Conservation (phyloP, 1,139 yeast genomes). For the Geotrichum phurueaensis region DNA sequence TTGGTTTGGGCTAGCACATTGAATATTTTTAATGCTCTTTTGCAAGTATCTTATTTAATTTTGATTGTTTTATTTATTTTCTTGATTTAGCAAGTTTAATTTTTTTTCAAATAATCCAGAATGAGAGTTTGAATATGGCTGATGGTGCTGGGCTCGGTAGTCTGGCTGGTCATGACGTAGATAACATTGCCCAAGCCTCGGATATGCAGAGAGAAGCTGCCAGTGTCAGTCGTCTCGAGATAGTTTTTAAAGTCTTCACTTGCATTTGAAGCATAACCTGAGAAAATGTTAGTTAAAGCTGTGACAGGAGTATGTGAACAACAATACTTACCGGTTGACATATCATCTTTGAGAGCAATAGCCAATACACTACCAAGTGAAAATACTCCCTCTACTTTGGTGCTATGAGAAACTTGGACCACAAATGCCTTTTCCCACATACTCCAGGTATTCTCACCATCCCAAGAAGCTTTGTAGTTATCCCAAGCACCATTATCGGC, state of each 20-base stretch:
- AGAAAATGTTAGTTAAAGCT: not conserved
- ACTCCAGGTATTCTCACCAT: conserved; percentile 18
- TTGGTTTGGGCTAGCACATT: not conserved
- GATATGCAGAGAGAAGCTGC: conserved; percentile 17
- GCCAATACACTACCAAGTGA: conserved; percentile 29
- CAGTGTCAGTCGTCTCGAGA: not conserved
- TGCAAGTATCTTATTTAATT: no score
- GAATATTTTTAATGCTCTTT: no score
- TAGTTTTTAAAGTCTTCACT: conserved; percentile 5
- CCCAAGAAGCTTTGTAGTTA: conserved; percentile 15
- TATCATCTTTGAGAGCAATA: conserved; percentile 23
- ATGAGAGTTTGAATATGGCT: not conserved
- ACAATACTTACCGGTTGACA: conserved; percentile 19
- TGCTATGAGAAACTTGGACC: conserved; percentile 19
- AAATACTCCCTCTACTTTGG: conserved; percentile 24
- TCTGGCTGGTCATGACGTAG: conserved; percentile 22
- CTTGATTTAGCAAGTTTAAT: not conserved
- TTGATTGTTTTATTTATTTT: not conserved
- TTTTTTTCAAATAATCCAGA: not conserved
- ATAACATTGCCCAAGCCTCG: conserved; percentile 26
- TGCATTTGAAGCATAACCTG: conserved; percentile 10
- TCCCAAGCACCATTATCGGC: conserved; percentile 18
- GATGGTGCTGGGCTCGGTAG: not conserved
- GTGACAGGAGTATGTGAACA: conserved; percentile 20
- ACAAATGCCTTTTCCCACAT: conserved; percentile 25